Evolutionary conservation across 2,329 filamentous ascomycete genomes (phyloP).

Genomic region (Monosporascus sp.): DNA sequence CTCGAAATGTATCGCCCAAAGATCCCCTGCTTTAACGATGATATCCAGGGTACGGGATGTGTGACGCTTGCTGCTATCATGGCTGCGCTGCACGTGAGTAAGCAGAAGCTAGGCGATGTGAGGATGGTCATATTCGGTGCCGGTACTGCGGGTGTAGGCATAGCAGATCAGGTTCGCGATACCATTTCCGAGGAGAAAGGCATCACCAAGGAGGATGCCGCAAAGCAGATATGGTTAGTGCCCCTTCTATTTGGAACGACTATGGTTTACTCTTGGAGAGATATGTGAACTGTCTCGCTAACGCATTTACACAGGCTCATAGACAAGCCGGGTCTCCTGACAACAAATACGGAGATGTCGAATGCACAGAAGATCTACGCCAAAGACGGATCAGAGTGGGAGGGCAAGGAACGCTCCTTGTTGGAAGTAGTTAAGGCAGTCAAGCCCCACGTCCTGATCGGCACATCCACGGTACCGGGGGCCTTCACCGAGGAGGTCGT

Average conservation of each 20-base stretch:
- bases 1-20: conserved; percentile 68
- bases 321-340: conserved; percentile 74
- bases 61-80: conserved; percentile 80
- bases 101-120: conserved; percentile 60
- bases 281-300: conserved; percentile 1
- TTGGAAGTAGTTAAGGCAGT: conserved; percentile 63
- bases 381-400: conserved; percentile 59
- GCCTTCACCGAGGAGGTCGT: conserved; percentile 72
- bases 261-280: neutral
- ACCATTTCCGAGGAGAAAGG: conserved; percentile 65
- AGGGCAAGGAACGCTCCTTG: conserved; percentile 51
- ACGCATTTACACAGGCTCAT: conserved; percentile 55
- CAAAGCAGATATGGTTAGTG: conserved; percentile 69
- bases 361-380: conserved; percentile 63
- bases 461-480: conserved; percentile 73
- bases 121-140: conserved; percentile 73
- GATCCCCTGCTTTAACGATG: conserved; percentile 85
- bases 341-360: conserved; percentile 57
- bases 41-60: conserved; percentile 83
- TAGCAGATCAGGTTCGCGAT: conserved; percentile 78
- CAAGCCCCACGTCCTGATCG: conserved; percentile 76
- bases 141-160: conserved; percentile 77
- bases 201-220: conserved; percentile 67
- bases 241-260: too few relatives aligned
- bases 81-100: conserved; percentile 65